These are phyloP conservation scores for Circinella umbellata DNA, from an alignment of 371 early-diverging fungal species.

Conservation along the genomic window DNA sequence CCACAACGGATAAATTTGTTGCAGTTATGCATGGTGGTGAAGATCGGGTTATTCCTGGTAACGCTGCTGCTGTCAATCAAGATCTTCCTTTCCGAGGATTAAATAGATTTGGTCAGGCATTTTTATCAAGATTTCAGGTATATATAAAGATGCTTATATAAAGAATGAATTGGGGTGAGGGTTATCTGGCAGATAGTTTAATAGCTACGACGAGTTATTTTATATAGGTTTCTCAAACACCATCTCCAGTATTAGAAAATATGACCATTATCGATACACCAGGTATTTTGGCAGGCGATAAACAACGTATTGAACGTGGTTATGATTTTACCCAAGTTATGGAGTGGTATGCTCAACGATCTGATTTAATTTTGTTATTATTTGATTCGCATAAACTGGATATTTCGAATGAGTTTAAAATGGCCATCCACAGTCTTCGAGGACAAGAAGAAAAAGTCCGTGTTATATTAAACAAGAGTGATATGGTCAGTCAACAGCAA, in stretches of 20 bases:
- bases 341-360: constrained; percentile 87
- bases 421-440: constrained; percentile 74
- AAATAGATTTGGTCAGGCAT: constrained; percentile 79
- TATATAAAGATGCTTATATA: not conserved
- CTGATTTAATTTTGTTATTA: constrained; percentile 82
- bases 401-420: constrained; percentile 88
- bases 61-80: constrained; percentile 86
- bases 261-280: constrained; percentile 90
- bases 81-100: constrained; percentile 84
- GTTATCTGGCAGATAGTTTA: no score
- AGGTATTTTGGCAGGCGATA: constrained; percentile 87
- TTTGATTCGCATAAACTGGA: constrained; percentile 92
- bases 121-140: constrained; percentile 84
- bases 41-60: constrained; percentile 81
- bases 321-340: constrained; percentile 84
- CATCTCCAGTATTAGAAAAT: constrained; percentile 73
- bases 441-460: constrained; percentile 89
- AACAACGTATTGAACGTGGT: constrained; percentile 78
- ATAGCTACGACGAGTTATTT: not conserved
- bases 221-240: constrained; percentile 71
- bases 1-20: constrained; percentile 87
- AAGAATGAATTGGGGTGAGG: no score
- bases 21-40: constrained; percentile 83
- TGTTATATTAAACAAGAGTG: constrained; percentile 87
- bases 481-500: constrained; percentile 86